Evolutionary conservation across 164 flowering plant genomes (phyloP), one percentile per base, ranked within the genome.

Genomic region (Kingdonia uniflora): DNA sequence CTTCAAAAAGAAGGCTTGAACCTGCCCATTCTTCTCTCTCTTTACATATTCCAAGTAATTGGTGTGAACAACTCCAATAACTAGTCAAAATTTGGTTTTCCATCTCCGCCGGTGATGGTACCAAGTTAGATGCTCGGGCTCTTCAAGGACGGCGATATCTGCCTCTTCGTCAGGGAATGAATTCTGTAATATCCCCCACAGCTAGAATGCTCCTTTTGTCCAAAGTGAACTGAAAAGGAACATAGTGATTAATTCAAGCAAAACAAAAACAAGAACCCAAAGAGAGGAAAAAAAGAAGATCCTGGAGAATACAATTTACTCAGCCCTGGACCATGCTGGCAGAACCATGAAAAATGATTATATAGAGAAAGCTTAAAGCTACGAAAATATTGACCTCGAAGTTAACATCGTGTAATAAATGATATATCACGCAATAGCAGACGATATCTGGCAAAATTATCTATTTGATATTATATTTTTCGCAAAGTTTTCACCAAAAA

Each of bases 121-220:
- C 99, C 99, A 94, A n/a, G 99, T 94, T 45, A 94, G 87, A 71
- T 92, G 98, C 71, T 94, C 97, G 29, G 99, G 99, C 76, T 94
- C 99, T 74, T 94, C 99, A 39, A 89, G 90, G 59, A 94, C 82
- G 15, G 96, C 97, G 67, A 94, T 60, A 69, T 94, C 99, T 37
- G 90, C 94, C 57, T 80, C 85, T 44, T 84, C 88, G 68, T 94
- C 88, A 21, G 91, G 76, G 29, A n/a, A 94, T 78, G 48, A 76
- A 38, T 61, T 77, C 81, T 6, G 96, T 80, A 45, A 88, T 94
- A 69, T 94, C 99, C 17, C 97, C 99, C 29, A 75, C 78, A 48
- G 92, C 67, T 48, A 89, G 77, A 73, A 94, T 94, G 68, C 99
- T 94, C 67, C 94, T 73, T 65, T 82, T 94, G 51, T 81, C 86